Evolutionary conservation across 345 rosid genomes (phyloP).

Genomic region (Bretschneidera sinensis): DNA sequence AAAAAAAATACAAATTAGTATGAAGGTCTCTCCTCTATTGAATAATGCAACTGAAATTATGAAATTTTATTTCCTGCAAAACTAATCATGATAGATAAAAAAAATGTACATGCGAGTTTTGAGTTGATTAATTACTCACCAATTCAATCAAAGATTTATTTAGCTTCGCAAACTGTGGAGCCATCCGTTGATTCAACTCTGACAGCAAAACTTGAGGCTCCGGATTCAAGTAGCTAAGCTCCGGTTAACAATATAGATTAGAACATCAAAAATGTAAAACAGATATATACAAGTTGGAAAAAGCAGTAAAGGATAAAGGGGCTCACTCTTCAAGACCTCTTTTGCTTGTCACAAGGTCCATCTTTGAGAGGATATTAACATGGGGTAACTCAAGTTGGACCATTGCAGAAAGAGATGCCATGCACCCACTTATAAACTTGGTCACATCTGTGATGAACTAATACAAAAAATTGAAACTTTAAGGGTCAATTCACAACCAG

Average conservation of each 20-base stretch:
- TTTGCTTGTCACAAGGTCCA: slow-evolving; percentile 80
- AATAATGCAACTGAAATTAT: not conserved
- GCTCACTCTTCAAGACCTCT: slow-evolving; percentile 63
- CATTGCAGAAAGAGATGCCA: slow-evolving; percentile 97
- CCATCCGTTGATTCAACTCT: slow-evolving; percentile 74
- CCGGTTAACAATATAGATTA: slow-evolving; percentile 10
- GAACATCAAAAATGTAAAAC: not conserved
- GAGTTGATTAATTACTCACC: slow-evolving; percentile 35
- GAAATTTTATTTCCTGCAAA: not conserved
- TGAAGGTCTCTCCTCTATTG: not conserved
- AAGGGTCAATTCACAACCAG: slow-evolving; percentile 8
- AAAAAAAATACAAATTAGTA: too few species aligned
- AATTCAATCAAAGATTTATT: slow-evolving; percentile 75
- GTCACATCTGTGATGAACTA: slow-evolving; percentile 91
- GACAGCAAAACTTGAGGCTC: slow-evolving; percentile 62
- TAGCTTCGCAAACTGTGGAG: slow-evolving; percentile 69
- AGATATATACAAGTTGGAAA: not conserved
- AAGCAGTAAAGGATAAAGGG: slow-evolving; percentile 1
- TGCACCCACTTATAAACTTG: slow-evolving; percentile 90
- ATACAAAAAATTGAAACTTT: slow-evolving; percentile 9
- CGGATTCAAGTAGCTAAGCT: slow-evolving; percentile 72
- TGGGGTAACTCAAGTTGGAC: slow-evolving; percentile 89
- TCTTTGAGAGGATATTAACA: slow-evolving; percentile 83
- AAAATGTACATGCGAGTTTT: not conserved
- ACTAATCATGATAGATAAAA: not conserved